Evolutionary conservation across 2,329 filamentous ascomycete species (phyloP), one percentile per base, ranked within the genome.

Genomic region (Fusarium circinatum): DNA sequence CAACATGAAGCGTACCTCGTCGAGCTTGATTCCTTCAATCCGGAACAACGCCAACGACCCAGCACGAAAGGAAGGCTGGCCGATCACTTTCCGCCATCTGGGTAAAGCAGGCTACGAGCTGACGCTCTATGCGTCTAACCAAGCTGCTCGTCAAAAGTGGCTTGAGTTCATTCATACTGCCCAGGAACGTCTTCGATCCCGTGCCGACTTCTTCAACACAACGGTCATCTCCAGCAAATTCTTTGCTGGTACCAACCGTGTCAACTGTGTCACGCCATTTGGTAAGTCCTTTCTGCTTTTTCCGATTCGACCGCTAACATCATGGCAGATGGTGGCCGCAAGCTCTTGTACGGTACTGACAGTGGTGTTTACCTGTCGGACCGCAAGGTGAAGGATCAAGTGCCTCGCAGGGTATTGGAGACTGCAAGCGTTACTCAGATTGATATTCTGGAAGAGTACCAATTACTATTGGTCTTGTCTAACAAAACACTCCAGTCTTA

Each of bases 81-180:
- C 96, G 0, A 97, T 99, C 70, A 98, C 96, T 5, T 99, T 99
- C 87, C 92, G 94, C 76, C 95, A 98, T 86, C 88, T 99, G 68
- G 96, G 96, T 55, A 98, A 97, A 83, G 95, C 95, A 61, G 96
- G 96, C 38, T 99, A 98, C 80, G 96, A 98, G 81, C 86, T 95
- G 78, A 96, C 95, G 8, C 87, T 99, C 9, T 98, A 93, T 82
- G 96, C 95, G 52, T 91, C 92, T 15, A 97, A 94, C 67, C 92
- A 94, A 76, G 93, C 94, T 14, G 94, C 94, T 32, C 90, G 96
- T 66, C 94, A 96, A 82, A 99, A 98, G 83, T 99, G 96, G 92
- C 94, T 99, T 80, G 95, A 99, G 84, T 92, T 94, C 79, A 98
- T 99, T 77, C 94, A 98, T 79, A 89, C 91, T 56, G 95, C 98